phyloP scores from a whole-genome alignment of 2,329 filamentous ascomycete genomes.

The Reticulascus tulasneorum region DNA sequence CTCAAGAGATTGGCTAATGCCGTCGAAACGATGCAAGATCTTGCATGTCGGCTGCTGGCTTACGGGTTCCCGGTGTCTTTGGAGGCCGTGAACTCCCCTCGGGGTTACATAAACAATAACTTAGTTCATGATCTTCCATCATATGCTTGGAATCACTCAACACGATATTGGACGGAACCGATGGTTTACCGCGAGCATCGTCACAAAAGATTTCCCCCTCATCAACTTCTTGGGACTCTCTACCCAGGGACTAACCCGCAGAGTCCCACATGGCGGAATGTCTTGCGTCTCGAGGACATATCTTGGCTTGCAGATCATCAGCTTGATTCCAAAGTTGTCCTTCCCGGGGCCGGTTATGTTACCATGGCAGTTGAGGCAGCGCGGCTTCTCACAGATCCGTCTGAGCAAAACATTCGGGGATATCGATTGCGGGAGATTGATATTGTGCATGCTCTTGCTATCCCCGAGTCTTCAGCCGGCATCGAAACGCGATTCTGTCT shows the following conservation, averaged over 20 bases:
- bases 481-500: conserved; percentile 5
- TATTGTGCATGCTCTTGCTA: conserved; percentile 2
- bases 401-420: neutral
- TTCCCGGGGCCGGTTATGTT: conserved; percentile 30
- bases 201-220: conserved; percentile 6
- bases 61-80: conserved; percentile 2
- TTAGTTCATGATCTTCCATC: conserved; percentile 15
- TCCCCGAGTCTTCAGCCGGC: neutral
- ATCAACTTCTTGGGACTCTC: conserved; percentile 12
- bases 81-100: conserved; percentile 1
- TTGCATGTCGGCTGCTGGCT: conserved; percentile 1
- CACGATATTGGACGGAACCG: conserved; percentile 10
- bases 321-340: conserved; percentile 39
- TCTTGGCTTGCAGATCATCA: conserved; percentile 44
- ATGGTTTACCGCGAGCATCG: conserved; percentile 12
- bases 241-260: conserved; percentile 1
- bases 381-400: neutral
- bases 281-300: conserved; percentile 24
- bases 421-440: conserved; percentile 3
- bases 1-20: conserved; percentile 2
- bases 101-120: conserved; percentile 2
- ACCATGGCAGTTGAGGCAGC: conserved; percentile 22
- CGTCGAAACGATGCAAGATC: neutral
- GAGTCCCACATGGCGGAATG: conserved; percentile 12
- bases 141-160: conserved; percentile 16